Percentiles rank a stretch among this genome's conserved stretches.
Evolutionary conservation across 192 early-diverging fungal species (phyloP).

Genomic region (Backusella sp.): DNA sequence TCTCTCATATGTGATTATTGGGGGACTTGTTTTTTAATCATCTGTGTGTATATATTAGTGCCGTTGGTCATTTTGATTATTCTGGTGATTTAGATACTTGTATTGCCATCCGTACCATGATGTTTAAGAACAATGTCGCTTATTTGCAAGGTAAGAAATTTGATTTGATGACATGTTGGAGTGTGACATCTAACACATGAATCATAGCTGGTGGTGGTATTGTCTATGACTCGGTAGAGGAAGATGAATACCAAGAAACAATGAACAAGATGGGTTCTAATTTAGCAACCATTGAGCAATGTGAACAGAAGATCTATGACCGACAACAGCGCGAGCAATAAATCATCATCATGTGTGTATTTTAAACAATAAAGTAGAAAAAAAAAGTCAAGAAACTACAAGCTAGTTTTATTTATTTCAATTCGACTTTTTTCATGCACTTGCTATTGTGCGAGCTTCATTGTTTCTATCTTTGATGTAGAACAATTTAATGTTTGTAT

Average conservation of each 20-base stretch:
- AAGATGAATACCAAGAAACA: slow-evolving; percentile 94
- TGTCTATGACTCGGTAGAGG: slow-evolving; percentile 91
- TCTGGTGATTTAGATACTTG: slow-evolving; percentile 93
- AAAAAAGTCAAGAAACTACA: neutral
- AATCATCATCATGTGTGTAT: neutral
- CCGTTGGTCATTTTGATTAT: slow-evolving; percentile 96
- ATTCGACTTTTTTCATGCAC: neutral
- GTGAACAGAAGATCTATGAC: slow-evolving; percentile 77
- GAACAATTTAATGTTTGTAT: slow-evolving; percentile 59
- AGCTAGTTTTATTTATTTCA: neutral
- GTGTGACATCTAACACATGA: too few relatives aligned
- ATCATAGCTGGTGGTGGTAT: slow-evolving; percentile 80
- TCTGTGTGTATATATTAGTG: slow-evolving; percentile 20
- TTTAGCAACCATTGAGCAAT: slow-evolving; percentile 80
- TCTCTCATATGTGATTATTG: neutral
- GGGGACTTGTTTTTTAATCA: neutral
- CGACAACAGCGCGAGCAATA: slow-evolving; percentile 53
- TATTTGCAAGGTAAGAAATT: slow-evolving; percentile 76
- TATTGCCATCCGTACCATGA: slow-evolving; percentile 98
- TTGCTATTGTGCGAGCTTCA: neutral
- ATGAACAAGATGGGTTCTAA: slow-evolving; percentile 94
- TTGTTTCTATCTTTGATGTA: slow-evolving; percentile 33
- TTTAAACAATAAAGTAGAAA: neutral
- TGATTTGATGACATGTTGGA: neutral
- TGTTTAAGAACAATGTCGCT: slow-evolving; percentile 94